These are phyloP conservation scores for Entoloma clypeatum DNA, from an alignment of 1,284 basidiomycete genomes.

Conservation along the genomic window DNA sequence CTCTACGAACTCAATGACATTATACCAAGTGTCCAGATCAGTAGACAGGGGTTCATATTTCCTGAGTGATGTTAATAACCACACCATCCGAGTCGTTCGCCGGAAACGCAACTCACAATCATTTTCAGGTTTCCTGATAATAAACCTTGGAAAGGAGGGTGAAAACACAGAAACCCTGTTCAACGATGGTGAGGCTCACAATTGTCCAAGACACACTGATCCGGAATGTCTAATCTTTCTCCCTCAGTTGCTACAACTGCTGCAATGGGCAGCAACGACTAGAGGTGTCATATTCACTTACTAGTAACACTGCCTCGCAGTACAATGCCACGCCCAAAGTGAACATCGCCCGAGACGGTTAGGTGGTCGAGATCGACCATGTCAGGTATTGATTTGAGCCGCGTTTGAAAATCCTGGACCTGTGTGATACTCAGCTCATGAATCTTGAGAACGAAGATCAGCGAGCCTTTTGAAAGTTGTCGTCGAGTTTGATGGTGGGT, in stretches of 20 bases:
- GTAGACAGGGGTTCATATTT: slow-evolving; percentile 10
- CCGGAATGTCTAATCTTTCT: slow-evolving; percentile 91
- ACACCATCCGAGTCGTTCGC: neutral
- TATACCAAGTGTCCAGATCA: no score
- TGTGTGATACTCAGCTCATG: slow-evolving; percentile 30
- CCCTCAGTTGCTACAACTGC: slow-evolving; percentile 81
- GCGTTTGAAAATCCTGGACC: slow-evolving; percentile 95
- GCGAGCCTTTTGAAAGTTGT: slow-evolving; percentile 79
- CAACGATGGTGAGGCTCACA: slow-evolving; percentile 39
- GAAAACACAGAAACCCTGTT: slow-evolving; percentile 2
- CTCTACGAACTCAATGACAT: no score
- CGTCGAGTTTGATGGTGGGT: slow-evolving; percentile 96
- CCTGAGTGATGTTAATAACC: slow-evolving; percentile 4
- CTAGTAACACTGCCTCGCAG: slow-evolving; percentile 84
- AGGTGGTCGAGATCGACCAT: slow-evolving; percentile 94
- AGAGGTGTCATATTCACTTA: slow-evolving; percentile 22
- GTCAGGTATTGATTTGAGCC: slow-evolving; percentile 95
- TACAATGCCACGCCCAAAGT: slow-evolving; percentile 90
- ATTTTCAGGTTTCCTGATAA: slow-evolving; percentile 65
- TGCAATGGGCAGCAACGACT: slow-evolving; percentile 8
- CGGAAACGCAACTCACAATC: slow-evolving; percentile 41
- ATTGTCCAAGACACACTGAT: slow-evolving; percentile 93
- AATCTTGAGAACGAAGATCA: neutral
- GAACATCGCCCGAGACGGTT: slow-evolving; percentile 94
- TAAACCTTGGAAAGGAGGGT: slow-evolving; percentile 35